These are phyloP conservation scores for Pleurotus pulmonarius DNA, from an alignment of 768 basidiomycete genomes.

Conservation along the genomic window DNA sequence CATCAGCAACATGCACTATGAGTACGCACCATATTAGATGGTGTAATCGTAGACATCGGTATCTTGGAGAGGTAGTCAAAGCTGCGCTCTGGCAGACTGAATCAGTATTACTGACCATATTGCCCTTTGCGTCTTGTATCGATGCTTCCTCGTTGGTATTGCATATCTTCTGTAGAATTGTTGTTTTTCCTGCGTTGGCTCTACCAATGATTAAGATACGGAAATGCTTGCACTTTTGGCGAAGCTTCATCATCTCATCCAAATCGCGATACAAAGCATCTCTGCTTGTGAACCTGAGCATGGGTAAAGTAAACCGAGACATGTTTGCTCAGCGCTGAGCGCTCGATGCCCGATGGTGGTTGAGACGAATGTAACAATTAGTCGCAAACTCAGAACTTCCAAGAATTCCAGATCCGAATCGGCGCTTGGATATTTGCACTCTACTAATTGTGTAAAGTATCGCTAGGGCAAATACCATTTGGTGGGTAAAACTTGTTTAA, in stretches of 20 bases:
- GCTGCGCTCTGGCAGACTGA: background rate
- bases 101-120: conserved; percentile 12
- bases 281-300: background rate
- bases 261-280: background rate
- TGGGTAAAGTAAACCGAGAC: background rate
- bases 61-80: background rate
- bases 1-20: background rate
- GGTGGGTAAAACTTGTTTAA: too few relatives aligned
- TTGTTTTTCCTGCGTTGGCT: conserved; percentile 38
- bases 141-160: conserved; percentile 27
- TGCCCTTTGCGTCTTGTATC: conserved; percentile 18
- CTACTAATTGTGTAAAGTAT: too few relatives aligned
- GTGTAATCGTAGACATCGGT: background rate
- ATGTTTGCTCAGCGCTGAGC: background rate
- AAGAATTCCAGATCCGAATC: too few relatives aligned
- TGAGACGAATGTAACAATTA: too few relatives aligned
- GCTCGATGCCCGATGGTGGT: too few relatives aligned
- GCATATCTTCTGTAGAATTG: conserved; percentile 33
- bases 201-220: conserved; percentile 36
- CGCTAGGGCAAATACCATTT: too few relatives aligned
- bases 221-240: conserved; percentile 17
- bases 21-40: background rate
- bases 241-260: conserved; percentile 6
- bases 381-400: too few relatives aligned
- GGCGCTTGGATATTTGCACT: too few relatives aligned